Evolutionary conservation across 352 stramenopile genomes (phyloP), one percentile per base, ranked within the genome.

Genomic region (Pythium myriotylum): DNA sequence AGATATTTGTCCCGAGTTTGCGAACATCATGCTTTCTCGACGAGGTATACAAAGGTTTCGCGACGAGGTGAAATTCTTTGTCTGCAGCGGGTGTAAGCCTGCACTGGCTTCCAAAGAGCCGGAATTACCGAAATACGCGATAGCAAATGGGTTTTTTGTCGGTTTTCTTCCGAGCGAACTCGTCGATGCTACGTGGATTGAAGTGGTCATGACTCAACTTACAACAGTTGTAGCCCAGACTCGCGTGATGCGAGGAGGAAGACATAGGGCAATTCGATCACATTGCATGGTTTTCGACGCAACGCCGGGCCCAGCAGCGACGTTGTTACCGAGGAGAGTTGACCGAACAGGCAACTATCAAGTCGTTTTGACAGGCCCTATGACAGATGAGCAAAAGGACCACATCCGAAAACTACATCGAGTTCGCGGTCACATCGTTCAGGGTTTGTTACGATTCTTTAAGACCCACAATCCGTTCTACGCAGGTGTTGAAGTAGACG

Each of bases 71-170:
- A n/a, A n/a, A n/a, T n/a, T n/a, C n/a, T n/a, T n/a, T n/a, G n/a
- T n/a, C n/a, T n/a, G n/a, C n/a, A n/a, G n/a, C n/a, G n/a, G n/a
- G n/a, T n/a, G n/a, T n/a, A n/a, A n/a, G n/a, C n/a, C n/a, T n/a
- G n/a, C n/a, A n/a, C n/a, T n/a, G n/a, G n/a, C n/a, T n/a, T n/a
- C n/a, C n/a, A n/a, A n/a, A n/a, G n/a, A n/a, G n/a, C n/a, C n/a
- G n/a, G n/a, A n/a, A 5, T 29, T 59, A 6, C 66, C 66, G 12
- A 73, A 62, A 14, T 70, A 52, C 23, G 35, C 66, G 10, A 73
- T 73, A 24, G 64, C 64, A 1, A 73, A 73, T 39, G 66, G 66
- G 9, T 73, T 73, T 29, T 69, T 41, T 23, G 23, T 70, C 3
- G 66, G 65, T 12, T n/a, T 1, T 3, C 40, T 67, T 19, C 65